Conservation (phyloP, 148 eudicot genomes). For the Vaccinium vitisidaea region DNA sequence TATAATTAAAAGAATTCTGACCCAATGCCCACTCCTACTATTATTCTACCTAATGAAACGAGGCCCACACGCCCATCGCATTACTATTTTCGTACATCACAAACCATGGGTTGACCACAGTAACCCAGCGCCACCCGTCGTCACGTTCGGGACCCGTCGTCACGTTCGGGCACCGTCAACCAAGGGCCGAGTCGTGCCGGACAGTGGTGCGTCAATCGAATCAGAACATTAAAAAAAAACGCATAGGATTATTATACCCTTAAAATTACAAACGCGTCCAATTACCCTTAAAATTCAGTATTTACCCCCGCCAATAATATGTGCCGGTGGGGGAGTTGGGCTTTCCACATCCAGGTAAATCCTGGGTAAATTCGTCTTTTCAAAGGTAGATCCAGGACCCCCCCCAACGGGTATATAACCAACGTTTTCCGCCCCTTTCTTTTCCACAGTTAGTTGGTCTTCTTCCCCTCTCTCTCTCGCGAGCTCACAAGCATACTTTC, state of each 20-base stretch:
- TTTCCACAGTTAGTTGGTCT: conserved; percentile 4
- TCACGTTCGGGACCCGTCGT: background rate
- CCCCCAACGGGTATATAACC: conserved; percentile 22
- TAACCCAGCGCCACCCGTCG: background rate
- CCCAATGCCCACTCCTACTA: too few relatives aligned
- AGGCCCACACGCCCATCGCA: too few relatives aligned
- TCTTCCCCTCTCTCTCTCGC: background rate
- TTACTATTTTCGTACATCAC: background rate
- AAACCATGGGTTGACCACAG: background rate
- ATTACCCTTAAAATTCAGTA: background rate
- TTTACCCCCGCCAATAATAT: background rate
- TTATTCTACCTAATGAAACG: too few relatives aligned
- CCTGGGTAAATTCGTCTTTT: background rate
- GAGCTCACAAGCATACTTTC: background rate
- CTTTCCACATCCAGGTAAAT: background rate
- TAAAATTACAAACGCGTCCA: too few relatives aligned
- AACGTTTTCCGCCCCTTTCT: conserved; percentile 15
- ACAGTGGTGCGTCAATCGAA: too few relatives aligned
- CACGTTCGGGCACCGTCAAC: background rate
- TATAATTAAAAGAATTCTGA: too few relatives aligned
- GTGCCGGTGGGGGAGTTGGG: background rate
- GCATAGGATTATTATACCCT: background rate
- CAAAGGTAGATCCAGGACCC: conserved; percentile 22
- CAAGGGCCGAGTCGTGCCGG: conserved; percentile 8
- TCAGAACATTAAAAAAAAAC: background rate